Conservation (phyloP, 306 rosid species). For the Quercus glauca region DNA sequence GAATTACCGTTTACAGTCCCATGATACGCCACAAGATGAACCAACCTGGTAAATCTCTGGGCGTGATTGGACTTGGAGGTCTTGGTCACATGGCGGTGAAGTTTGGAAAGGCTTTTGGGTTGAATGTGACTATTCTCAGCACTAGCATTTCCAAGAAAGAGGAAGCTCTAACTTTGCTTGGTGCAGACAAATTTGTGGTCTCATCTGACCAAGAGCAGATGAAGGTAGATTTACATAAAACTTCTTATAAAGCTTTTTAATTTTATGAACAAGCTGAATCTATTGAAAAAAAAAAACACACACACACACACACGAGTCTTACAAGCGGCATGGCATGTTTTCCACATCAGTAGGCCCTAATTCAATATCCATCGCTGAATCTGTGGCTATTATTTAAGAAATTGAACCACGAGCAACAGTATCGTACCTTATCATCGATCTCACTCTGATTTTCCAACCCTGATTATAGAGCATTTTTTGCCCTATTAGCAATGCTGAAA, state of each 20-base stretch:
- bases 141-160: slow-evolving; percentile 76
- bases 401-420: too few species aligned
- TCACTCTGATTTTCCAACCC: too few species aligned
- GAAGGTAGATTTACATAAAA: slow-evolving; percentile 35
- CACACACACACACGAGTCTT: neutral
- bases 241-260: neutral
- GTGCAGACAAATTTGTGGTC: slow-evolving; percentile 70
- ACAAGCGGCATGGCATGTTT: neutral
- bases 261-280: neutral
- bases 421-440: too few species aligned
- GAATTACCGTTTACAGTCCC: slow-evolving; percentile 79
- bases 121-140: slow-evolving; percentile 70
- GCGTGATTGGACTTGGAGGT: slow-evolving; percentile 89
- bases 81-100: slow-evolving; percentile 89
- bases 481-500: too few species aligned
- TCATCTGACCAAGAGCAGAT: slow-evolving; percentile 71
- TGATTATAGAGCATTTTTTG: too few species aligned
- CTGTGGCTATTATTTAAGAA: too few species aligned
- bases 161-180: slow-evolving; percentile 64
- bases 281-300: too few species aligned
- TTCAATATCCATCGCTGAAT: too few species aligned
- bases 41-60: slow-evolving; percentile 82
- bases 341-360: too few species aligned
- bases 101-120: slow-evolving; percentile 79
- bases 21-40: slow-evolving; percentile 84